A percentile compares a stretch with the other conserved stretches of the same genome.
Conservation (phyloP, 805 yeast genomes). For the Nakazawaea molendinolei region DNA sequence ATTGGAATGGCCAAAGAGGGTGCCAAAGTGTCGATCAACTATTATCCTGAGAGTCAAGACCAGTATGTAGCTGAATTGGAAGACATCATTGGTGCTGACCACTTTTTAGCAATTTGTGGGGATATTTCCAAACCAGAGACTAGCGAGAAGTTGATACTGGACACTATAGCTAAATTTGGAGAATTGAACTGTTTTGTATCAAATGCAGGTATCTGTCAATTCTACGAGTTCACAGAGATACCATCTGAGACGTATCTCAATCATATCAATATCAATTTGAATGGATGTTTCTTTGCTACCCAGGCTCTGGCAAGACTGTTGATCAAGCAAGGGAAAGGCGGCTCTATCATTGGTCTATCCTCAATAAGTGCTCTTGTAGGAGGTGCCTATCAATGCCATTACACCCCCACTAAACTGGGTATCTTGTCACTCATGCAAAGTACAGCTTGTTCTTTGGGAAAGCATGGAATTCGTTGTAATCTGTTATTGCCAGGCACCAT, state of each 20-base stretch:
- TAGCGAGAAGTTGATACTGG: conserved; percentile 22
- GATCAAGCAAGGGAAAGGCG: conserved; percentile 39
- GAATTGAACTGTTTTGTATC: conserved; percentile 34
- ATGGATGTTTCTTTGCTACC: conserved; percentile 37
- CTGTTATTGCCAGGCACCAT: conserved; percentile 42
- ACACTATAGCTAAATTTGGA: conserved; percentile 31
- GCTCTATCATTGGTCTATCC: conserved; percentile 38
- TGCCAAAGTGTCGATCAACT: conserved; percentile 25
- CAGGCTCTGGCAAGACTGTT: conserved; percentile 41
- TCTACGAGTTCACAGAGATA: conserved; percentile 34
- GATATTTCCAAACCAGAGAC: conserved; percentile 36
- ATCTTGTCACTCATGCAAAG: conserved; percentile 37
- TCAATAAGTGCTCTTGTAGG: conserved; percentile 39
- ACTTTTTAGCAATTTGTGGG: conserved; percentile 33
- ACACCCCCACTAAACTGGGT: conserved; percentile 45
- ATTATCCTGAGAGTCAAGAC: conserved; percentile 19
- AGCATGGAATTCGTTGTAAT: conserved; percentile 36
- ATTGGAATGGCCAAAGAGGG: conserved; percentile 27
- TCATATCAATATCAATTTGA: conserved; percentile 33
- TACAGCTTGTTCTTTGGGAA: conserved; percentile 35
- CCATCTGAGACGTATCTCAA: conserved; percentile 28
- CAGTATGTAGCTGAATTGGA: conserved; percentile 18
- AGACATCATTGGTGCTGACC: conserved; percentile 20
- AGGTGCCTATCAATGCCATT: conserved; percentile 38
- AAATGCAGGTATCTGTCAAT: conserved; percentile 40